Conservation (phyloP, 1,284 basidiomycete species). For the Taiwanofungus camphoratus region DNA sequence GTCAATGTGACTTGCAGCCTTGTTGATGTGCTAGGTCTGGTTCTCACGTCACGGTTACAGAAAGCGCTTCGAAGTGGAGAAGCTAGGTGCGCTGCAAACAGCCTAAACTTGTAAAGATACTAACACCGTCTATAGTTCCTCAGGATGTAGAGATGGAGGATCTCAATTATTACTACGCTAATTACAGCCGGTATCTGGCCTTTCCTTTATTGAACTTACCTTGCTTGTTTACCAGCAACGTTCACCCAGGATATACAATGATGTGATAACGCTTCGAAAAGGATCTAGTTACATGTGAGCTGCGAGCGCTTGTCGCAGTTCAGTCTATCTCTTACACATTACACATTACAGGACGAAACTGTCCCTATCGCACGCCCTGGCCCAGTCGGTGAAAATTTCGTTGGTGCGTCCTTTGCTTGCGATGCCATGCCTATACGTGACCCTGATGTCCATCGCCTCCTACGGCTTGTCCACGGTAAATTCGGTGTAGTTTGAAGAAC, state of each 20-base stretch:
- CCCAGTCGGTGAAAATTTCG: conserved; percentile 96
- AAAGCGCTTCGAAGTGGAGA: conserved; percentile 90
- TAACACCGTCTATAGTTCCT: conserved; percentile 43
- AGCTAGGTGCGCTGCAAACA: conserved; percentile 49
- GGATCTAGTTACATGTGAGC: conserved; percentile 93
- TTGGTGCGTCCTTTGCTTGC: conserved; percentile 41
- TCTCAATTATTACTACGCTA: conserved; percentile 94
- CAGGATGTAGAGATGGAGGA: conserved; percentile 94
- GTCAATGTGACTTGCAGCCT: conserved; percentile 64
- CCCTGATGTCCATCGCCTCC: neutral
- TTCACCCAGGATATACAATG: conserved; percentile 83
- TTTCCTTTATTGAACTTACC: conserved; percentile 24
- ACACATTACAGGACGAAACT: conserved; percentile 77
- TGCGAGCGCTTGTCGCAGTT: neutral
- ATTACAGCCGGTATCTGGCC: conserved; percentile 75
- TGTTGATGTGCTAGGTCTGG: neutral
- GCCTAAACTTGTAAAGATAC: neutral
- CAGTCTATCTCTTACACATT: conserved; percentile 8
- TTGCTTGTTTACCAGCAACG: conserved; percentile 2
- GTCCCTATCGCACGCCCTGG: conserved; percentile 89
- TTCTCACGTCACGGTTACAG: conserved; percentile 33
- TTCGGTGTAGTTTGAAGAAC: conserved; percentile 80
- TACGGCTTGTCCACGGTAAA: neutral
- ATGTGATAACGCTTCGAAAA: conserved; percentile 92
- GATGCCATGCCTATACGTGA: neutral